Conservation (phyloP, 2,329 filamentous ascomycete genomes). For the Fusarium protoensiforme region DNA sequence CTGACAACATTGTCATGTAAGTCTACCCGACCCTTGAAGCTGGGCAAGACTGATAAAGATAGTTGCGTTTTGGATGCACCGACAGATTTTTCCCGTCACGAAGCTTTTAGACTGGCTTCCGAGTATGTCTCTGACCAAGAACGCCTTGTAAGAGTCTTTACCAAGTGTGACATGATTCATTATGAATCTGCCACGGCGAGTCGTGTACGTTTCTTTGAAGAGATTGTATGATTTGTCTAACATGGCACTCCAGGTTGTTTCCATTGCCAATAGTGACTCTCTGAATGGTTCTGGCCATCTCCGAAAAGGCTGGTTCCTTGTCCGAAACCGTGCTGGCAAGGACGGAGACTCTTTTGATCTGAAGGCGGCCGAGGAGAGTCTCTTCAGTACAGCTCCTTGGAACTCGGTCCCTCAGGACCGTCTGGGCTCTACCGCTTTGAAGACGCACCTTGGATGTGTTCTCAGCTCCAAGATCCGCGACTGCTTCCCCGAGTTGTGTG, state of each 20-base stretch:
- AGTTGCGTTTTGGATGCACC: conserved; percentile 50
- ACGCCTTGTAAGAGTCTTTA: conserved; percentile 51
- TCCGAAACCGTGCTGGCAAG: conserved; percentile 46
- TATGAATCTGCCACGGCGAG: conserved; percentile 18
- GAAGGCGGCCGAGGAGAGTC: conserved; percentile 38
- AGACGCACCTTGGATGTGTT: conserved; percentile 43
- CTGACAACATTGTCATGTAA: conserved; percentile 53
- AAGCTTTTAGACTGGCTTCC: conserved; percentile 43
- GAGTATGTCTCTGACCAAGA: conserved; percentile 39
- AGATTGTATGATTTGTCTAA: background rate
- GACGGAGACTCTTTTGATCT: conserved; percentile 41
- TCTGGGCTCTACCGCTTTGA: conserved; percentile 45
- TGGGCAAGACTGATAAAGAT: background rate
- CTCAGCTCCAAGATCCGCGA: conserved; percentile 49
- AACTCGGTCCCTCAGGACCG: conserved; percentile 32
- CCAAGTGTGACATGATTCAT: conserved; percentile 49
- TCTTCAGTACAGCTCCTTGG: conserved; percentile 47
- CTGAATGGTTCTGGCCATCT: background rate
- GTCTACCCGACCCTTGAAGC: background rate
- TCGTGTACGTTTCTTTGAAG: background rate
- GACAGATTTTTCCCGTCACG: conserved; percentile 46
- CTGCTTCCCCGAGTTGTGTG: conserved; percentile 47
- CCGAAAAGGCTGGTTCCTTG: conserved; percentile 49
- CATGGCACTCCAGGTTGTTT: conserved; percentile 11
- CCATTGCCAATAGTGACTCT: conserved; percentile 15